A percentile compares a stretch with the other conserved stretches of the same genome.
phyloP scores from a whole-genome alignment of 1,284 basidiomycete genomes.

The Ustilago nuda region DNA sequence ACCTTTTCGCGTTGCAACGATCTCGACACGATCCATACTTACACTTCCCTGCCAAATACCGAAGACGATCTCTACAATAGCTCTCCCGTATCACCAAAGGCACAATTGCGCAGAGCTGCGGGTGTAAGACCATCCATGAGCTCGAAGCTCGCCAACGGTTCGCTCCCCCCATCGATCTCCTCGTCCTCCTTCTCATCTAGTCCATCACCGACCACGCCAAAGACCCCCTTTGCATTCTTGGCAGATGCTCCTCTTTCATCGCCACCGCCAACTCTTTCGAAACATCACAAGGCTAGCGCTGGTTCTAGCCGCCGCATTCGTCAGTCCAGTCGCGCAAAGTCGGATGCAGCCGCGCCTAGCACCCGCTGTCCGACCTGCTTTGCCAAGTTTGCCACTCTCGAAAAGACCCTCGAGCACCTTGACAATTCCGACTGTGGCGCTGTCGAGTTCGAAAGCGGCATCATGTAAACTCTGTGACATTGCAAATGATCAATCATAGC shows the following conservation, averaged over 20 bases:
- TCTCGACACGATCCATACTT: neutral
- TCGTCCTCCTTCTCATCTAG: constrained; percentile 23
- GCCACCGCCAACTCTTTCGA: constrained; percentile 11
- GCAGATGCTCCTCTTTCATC: constrained; percentile 15
- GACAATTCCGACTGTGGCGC: constrained; percentile 44
- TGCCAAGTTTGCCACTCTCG: constrained; percentile 31
- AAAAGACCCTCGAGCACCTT: constrained; percentile 34
- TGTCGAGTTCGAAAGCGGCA: constrained; percentile 44
- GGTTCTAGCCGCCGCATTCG: constrained; percentile 15
- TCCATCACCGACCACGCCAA: constrained; percentile 21
- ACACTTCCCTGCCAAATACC: neutral
- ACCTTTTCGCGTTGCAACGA: constrained; percentile 12
- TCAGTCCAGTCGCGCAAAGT: constrained; percentile 25
- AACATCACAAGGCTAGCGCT: constrained; percentile 12
- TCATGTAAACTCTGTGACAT: constrained; percentile 11
- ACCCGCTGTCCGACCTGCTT: constrained; percentile 45
- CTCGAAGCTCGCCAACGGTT: constrained; percentile 7
- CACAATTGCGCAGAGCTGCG: neutral
- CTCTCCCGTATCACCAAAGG: constrained; percentile 2
- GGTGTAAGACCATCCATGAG: neutral
- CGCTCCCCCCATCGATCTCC: constrained; percentile 11
- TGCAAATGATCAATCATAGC: neutral
- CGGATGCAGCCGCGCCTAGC: constrained; percentile 24
- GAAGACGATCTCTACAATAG: constrained; percentile 24
- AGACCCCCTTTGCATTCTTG: constrained; percentile 19